Percentiles rank a stretch among this genome's conserved stretches.
phyloP scores from a whole-genome alignment of 805 yeast genomes.

The Isabelozyma gotoi region DNA sequence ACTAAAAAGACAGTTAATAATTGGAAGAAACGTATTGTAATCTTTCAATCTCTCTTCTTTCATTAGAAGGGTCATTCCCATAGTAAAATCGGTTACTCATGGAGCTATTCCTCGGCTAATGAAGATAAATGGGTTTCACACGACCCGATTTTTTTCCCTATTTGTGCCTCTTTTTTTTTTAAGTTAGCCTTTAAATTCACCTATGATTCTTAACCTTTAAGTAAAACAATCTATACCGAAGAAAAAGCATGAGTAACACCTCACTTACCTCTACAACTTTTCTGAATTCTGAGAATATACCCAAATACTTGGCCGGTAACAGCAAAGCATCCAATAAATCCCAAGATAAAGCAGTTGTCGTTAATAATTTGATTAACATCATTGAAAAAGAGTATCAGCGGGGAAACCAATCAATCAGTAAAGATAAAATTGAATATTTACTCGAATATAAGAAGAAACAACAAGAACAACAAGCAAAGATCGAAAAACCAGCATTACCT shows the following conservation, averaged over 20 bases:
- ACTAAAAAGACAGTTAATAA: no score
- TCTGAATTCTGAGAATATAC: not conserved
- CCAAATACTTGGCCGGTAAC: not conserved
- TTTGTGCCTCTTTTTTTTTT: no score
- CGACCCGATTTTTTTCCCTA: not conserved
- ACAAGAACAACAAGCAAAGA: not conserved
- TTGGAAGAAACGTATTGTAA: no score
- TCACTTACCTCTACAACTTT: not conserved
- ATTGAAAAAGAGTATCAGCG: conserved; percentile 2
- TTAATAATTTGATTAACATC: conserved; percentile 2
- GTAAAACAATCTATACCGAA: not conserved
- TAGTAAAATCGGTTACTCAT: no score
- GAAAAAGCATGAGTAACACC: not conserved
- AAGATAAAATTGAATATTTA: conserved; percentile 1
- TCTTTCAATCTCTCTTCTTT: no score
- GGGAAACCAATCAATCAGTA: conserved; percentile 2
- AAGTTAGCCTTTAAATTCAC: not conserved
- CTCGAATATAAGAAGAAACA: conserved; percentile 1
- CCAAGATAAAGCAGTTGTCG: not conserved
- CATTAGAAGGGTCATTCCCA: no score
- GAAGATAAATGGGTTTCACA: not conserved
- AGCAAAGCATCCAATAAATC: not conserved
- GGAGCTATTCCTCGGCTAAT: not conserved
- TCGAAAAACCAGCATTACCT: not conserved
- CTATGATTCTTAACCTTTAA: not conserved